phyloP scores from a whole-genome alignment of 345 rosid species.

The Mercurialis annua region DNA sequence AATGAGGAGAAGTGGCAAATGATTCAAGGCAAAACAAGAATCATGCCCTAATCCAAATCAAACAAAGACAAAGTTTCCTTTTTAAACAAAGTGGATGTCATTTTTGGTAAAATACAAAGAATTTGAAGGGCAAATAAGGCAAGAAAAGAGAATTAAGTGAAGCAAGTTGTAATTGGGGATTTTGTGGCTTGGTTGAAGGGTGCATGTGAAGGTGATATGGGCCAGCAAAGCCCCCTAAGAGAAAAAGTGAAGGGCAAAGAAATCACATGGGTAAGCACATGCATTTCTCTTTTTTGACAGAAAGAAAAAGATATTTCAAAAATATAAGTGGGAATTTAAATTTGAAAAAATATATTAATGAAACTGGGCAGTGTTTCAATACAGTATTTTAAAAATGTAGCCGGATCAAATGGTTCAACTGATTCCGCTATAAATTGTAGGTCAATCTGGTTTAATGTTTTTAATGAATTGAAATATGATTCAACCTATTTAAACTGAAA shows the following conservation, averaged over 20 bases:
- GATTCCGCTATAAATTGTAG: too few species aligned
- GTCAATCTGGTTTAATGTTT: too few species aligned
- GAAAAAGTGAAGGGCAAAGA: conserved; percentile 11
- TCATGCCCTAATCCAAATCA: background rate
- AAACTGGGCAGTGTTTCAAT: too few species aligned
- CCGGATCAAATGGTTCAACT: too few species aligned
- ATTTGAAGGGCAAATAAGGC: conserved; percentile 9
- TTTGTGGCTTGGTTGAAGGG: conserved; percentile 39
- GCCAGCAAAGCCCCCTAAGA: conserved; percentile 40
- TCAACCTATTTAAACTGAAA: too few species aligned
- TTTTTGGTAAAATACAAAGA: background rate
- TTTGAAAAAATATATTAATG: too few species aligned
- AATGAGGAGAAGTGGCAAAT: background rate
- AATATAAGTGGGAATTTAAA: too few species aligned
- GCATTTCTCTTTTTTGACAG: conserved; percentile 13
- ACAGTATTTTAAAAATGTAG: too few species aligned
- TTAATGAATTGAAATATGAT: too few species aligned
- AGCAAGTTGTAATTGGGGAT: background rate
- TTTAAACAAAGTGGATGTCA: background rate
- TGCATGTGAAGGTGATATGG: conserved; percentile 64
- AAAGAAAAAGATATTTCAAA: conserved; percentile 2
- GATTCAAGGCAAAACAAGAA: background rate
- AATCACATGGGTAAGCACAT: conserved; percentile 39
- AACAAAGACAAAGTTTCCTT: background rate
- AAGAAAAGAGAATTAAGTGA: conserved; percentile 5